phyloP scores from a whole-genome alignment of 345 rosid species.

The Citrus inodora region DNA sequence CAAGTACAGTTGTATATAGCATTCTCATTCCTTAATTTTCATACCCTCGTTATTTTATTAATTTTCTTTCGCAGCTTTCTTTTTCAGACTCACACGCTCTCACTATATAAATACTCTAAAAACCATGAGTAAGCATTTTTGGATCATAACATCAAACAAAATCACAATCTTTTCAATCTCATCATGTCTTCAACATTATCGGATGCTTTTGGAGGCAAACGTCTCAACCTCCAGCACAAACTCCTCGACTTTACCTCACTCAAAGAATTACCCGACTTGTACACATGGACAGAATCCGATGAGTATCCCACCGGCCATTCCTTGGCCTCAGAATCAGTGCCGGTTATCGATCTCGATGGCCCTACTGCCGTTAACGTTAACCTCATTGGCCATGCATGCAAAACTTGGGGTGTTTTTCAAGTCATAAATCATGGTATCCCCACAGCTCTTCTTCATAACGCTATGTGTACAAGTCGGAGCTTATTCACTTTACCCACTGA shows the following conservation, averaged over 20 bases:
- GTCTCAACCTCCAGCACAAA: slow-evolving; percentile 44
- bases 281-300: slow-evolving; percentile 58
- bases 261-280: slow-evolving; percentile 68
- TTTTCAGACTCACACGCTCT: too few relatives aligned
- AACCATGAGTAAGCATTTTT: too few relatives aligned
- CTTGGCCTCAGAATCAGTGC: slow-evolving; percentile 34
- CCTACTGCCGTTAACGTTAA: slow-evolving; percentile 32
- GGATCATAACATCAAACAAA: too few relatives aligned
- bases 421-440: slow-evolving; percentile 74
- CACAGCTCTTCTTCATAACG: slow-evolving; percentile 34
- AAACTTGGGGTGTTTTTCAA: slow-evolving; percentile 78
- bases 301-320: slow-evolving; percentile 21
- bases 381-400: slow-evolving; percentile 69
- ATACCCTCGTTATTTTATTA: too few relatives aligned
- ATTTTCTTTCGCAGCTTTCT: too few relatives aligned
- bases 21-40: too few relatives aligned
- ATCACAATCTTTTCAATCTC: neutral
- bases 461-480: slow-evolving; percentile 35
- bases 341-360: slow-evolving; percentile 62
- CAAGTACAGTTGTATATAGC: too few relatives aligned
- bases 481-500: slow-evolving; percentile 62
- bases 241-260: slow-evolving; percentile 55
- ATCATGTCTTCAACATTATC: slow-evolving; percentile 56
- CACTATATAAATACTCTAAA: too few relatives aligned
- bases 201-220: slow-evolving; percentile 50